phyloP scores from a whole-genome alignment of 2,329 filamentous ascomycete species.

The Magnaporthiopsis rhizophila region DNA sequence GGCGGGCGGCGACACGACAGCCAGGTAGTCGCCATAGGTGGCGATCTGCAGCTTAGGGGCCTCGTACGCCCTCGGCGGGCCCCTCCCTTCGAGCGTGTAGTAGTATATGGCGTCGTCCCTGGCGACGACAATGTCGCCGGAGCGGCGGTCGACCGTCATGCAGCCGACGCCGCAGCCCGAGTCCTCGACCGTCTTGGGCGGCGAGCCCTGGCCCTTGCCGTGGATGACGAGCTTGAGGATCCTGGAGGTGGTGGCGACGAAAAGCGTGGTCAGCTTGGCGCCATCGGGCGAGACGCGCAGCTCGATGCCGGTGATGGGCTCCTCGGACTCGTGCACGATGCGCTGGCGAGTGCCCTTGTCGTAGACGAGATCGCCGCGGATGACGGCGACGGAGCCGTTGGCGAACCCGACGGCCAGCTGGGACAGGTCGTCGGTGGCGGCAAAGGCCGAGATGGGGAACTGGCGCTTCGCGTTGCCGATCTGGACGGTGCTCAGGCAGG shows the following conservation, averaged over 20 bases:
- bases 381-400: conserved; percentile 88
- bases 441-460: conserved; percentile 91
- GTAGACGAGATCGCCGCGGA: conserved; percentile 89
- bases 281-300: conserved; percentile 38
- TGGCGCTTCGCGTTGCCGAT: conserved; percentile 87
- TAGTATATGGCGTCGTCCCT: conserved; percentile 94
- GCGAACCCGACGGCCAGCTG: conserved; percentile 94
- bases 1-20: conserved; percentile 69
- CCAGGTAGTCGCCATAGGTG: conserved; percentile 78
- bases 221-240: conserved; percentile 83
- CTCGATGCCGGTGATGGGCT: conserved; percentile 88
- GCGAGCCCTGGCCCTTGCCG: conserved; percentile 80
- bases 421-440: conserved; percentile 77
- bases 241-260: conserved; percentile 83
- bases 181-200: conserved; percentile 82
- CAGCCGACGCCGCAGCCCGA: conserved; percentile 87
- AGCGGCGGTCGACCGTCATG: conserved; percentile 77
- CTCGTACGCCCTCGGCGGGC: conserved; percentile 85
- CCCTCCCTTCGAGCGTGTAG: conserved; percentile 77
- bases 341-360: conserved; percentile 91
- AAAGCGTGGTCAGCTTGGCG: conserved; percentile 63
- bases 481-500: conserved; percentile 75
- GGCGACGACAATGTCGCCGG: conserved; percentile 82
- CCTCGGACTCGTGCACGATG: conserved; percentile 92
- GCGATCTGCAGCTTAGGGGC: conserved; percentile 76